Base-by-base conservation (phyloP, 108 stramenopile species). In the Cyclotella baltica region DNA sequence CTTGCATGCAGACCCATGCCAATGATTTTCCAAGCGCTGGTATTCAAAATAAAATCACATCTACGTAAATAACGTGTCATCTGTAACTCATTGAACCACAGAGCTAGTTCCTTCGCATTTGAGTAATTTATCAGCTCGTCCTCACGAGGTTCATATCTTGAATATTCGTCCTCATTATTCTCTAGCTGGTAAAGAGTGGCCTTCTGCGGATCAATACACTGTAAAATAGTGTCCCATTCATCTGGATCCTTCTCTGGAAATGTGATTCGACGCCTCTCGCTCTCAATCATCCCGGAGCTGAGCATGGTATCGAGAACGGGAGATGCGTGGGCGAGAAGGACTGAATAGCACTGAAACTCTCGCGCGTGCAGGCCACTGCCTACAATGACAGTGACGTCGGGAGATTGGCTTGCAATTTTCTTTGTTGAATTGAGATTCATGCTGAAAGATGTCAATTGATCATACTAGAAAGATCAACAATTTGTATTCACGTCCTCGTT, bases 301-400 rank as follows among this genome's bases (percentile, higher is more conserved):
- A 48, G 48, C 67, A 68, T 68, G 15, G 67, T 47, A 43, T 43
- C 40, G 10, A 43, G 40, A 6, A 43, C 40, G 6, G 40, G 40
- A 10, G 40, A 43, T 10, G 67, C 67, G 25, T 46, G n/a, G 0
- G 67, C 33, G 29, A 68, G 22, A 38, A 53, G 15, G 3, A 68
- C 51, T 18, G n/a, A 11, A 10, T 68, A 68, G 67, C 67, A 68
- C 22, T 48, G 28, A 53, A 50, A 68, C 25, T 68, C 67, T 46
- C 50, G 43, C 20, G n/a, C 25, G 23, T 55, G 20, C 25, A 25
- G 2, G 55, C 55, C 23, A 23, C 23, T 55, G 22, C 55, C 55
- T 5, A 55, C 23, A 10, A 55, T n/a, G n/a, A 48, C 47, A n/a
- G 47, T 3, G 55, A 55, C 23, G 55, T 55, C 55, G 3, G 55